Evolutionary conservation across 108 stramenopile genomes (phyloP), one percentile per base, ranked within the genome.

Genomic region (Cyclostephanos tholiformis): DNA sequence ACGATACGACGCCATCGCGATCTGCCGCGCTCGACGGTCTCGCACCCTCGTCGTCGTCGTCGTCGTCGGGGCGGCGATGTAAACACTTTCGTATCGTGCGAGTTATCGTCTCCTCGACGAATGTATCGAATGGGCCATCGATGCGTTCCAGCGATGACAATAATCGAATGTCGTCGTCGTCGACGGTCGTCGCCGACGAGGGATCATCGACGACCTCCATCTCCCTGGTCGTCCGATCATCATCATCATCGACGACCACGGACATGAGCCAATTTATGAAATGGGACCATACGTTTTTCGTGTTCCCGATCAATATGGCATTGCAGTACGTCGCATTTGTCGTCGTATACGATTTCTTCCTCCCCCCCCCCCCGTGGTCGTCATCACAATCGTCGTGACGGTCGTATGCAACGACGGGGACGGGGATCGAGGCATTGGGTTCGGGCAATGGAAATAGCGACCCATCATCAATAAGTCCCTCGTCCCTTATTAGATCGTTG

Each of bases 271-370:
- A 85, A n/a, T 55, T 16, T 7, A 85, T 19, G 63, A 85, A 85
- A 23, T 35, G 17, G 6, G 82, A 74, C 85, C 85, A 85, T 9
- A 83, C 44, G 22, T 41, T 39, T 43, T 81, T 83, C 8, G 82
- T 80, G 61, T 85, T 85, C 7, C 85, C 85, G 57, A 85, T 80
- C 53, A 85, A 46, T 16, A 80, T 55, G 1, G 85, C 85, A 14
- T 85, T 82, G 69, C 38, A 78, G 36, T 16, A 43, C 35, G 36
- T 23, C 26, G 50, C 11, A 13, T 39, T 6, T 30, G 26, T 62
- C 43, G 23, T 48, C 36, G 2, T 39, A 6, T 16, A 30, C 9
- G 30, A 32, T 30, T 14, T 23, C 8, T 0, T 16, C 29, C 60
- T 26, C 27, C 23, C 65, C 35, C 67, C 29, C 30, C 26, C 35